Evolutionary conservation across 441 rosid species (phyloP), one percentile per base, ranked within the genome.

Genomic region (Breynia disticha): DNA sequence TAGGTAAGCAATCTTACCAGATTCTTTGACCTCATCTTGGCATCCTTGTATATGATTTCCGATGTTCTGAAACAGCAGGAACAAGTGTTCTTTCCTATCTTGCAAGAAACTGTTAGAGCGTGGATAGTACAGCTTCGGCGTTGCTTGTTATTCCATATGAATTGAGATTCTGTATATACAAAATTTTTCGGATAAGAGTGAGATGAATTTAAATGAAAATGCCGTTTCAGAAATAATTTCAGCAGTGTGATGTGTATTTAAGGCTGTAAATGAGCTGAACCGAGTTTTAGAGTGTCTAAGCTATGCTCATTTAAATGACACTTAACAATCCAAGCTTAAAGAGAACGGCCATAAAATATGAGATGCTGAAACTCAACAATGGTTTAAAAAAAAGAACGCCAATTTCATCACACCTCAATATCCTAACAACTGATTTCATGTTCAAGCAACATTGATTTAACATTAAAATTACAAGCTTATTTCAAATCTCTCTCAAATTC

Each of bases 11-110:
- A 19, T 37, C 44, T 47, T 61, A 21, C 59, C 35, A 7, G 17
- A 39, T 32, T 12, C 60, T 54, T 50, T 49, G 50, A 56, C 59
- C 55, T 66, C 50, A 65, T 57, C 35, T 28, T 28, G 35, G 35
- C 35, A 5, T 15, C 61, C 57, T 70, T 79, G 80, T 79, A 76
- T 70, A 81, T 67, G 72, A 65, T 64, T 72, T 74, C 59, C 67
- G 74, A 71, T 74, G 75, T 69, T 72, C 67, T 47, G 63, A 56
- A 60, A 73, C 48, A 68, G 64, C 63, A 62, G 56, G 50, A 58
- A 21, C 18, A 57, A 56, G 38, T 24, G 42, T 53, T 67, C 63
- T 46, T 56, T 67, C 44, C 55, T 67, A 9, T 41, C 44, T 41
- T 2, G 71, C 45, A 50, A 60, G 65, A 28, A 28, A 28, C 44